Conservation (phyloP, 768 basidiomycete species). For the Antrodiella citrinella region DNA sequence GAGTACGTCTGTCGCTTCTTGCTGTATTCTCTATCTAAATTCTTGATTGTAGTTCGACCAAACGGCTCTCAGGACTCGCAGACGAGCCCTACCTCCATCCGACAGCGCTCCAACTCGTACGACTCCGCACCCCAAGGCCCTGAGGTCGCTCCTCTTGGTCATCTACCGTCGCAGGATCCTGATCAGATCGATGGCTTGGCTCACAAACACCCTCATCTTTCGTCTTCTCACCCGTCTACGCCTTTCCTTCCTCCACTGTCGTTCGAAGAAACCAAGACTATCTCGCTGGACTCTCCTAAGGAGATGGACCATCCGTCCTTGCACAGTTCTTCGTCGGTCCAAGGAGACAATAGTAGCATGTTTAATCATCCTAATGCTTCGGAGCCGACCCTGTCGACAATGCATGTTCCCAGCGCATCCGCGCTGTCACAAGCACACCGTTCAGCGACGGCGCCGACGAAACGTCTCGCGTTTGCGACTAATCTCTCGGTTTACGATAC, state of each 20-base stretch:
- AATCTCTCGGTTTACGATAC: constrained; percentile 95
- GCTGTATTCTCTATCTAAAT: constrained; percentile 9
- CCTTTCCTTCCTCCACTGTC: constrained; percentile 48
- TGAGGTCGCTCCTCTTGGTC: constrained; percentile 70
- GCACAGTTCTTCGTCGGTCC: constrained; percentile 27
- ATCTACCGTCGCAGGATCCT: constrained; percentile 76
- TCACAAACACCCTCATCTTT: constrained; percentile 56
- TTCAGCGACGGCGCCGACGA: constrained; percentile 58
- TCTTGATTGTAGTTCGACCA: constrained; percentile 21
- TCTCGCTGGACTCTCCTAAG: constrained; percentile 30
- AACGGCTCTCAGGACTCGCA: constrained; percentile 55
- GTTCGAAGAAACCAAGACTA: constrained; percentile 33
- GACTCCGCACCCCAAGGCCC: constrained; percentile 42
- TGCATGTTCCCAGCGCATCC: constrained; percentile 28
- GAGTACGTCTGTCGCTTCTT: constrained; percentile 38
- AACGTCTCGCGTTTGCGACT: constrained; percentile 80
- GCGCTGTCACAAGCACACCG: constrained; percentile 58
- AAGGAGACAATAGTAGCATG: constrained; percentile 32
- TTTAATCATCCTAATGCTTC: constrained; percentile 90
- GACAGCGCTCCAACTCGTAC: constrained; percentile 81
- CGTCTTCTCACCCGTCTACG: constrained; percentile 29
- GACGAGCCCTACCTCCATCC: constrained; percentile 31
- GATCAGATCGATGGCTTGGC: constrained; percentile 78
- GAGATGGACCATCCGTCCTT: constrained; percentile 16
- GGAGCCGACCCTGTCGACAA: constrained; percentile 73